A percentile compares a stretch with the other conserved stretches of the same genome.
Evolutionary conservation across 169 alveolate species (phyloP).

Genomic region (Plasmodium reichenowi): DNA sequence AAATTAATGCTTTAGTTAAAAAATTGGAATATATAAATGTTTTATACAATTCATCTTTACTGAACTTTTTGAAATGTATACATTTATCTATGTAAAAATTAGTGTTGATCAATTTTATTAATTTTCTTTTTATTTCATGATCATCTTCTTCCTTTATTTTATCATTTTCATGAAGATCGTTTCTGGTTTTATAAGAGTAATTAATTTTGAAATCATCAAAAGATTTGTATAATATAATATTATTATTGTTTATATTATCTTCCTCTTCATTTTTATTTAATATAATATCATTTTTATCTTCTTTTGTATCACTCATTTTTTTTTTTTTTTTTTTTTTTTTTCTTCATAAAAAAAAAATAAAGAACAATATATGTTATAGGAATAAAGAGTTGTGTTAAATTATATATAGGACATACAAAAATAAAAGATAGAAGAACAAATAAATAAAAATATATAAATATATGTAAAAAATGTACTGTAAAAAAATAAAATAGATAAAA

Average conservation of each 20-base stretch:
- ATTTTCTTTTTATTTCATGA: conserved; percentile 13
- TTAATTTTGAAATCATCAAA: conserved; percentile 75
- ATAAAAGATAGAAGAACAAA: neutral
- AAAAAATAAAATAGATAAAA: no score
- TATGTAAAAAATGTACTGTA: conserved; percentile 3
- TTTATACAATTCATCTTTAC: conserved; percentile 51
- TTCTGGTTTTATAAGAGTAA: conserved; percentile 32
- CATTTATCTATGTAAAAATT: conserved; percentile 30
- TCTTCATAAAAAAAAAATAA: conserved; percentile 26
- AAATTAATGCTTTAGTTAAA: conserved; percentile 61
- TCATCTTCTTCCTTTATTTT: conserved; percentile 20
- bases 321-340: conserved; percentile 31
- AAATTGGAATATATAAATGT: conserved; percentile 69
- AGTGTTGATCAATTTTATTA: conserved; percentile 52
- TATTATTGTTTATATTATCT: no score
- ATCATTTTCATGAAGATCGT: conserved; percentile 6
- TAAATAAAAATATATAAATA: neutral
- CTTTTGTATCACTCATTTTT: neutral
- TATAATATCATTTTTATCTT: neutral
- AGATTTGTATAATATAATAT: conserved; percentile 12
- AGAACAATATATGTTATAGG: no score
- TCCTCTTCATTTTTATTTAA: conserved; percentile 13
- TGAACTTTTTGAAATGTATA: conserved; percentile 57
- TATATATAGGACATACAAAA: no score
- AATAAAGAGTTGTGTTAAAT: no score